These are phyloP conservation scores for Flaveria robusta DNA, from an alignment of 129 eudicot genomes.

Conservation along the genomic window DNA sequence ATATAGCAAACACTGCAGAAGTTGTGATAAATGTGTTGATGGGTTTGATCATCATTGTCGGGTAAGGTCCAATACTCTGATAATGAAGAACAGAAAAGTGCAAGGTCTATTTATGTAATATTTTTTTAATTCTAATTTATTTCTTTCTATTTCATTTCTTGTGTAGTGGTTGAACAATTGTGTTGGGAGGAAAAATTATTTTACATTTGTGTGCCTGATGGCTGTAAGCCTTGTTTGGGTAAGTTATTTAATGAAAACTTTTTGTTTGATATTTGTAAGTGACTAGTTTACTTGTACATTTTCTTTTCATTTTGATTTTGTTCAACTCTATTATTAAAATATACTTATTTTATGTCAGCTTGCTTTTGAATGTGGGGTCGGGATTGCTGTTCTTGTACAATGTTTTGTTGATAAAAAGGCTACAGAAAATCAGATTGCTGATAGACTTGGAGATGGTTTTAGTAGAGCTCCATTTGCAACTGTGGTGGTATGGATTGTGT, in stretches of 20 bases:
- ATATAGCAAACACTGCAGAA: conserved; percentile 97
- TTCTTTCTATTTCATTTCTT: background rate
- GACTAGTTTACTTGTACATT: background rate
- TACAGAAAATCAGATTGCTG: conserved; percentile 72
- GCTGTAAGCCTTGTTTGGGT: conserved; percentile 87
- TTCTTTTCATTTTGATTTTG: conserved; percentile 1
- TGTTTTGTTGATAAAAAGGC: conserved; percentile 66
- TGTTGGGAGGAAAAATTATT: conserved; percentile 84
- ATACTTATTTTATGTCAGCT: conserved; percentile 50
- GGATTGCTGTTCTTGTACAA: conserved; percentile 86
- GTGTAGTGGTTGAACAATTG: conserved; percentile 97
- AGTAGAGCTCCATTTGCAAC: conserved; percentile 86
- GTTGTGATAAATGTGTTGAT: conserved; percentile 97
- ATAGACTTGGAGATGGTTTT: conserved; percentile 89
- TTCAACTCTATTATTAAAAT: background rate
- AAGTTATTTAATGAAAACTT: conserved; percentile 34
- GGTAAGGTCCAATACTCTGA: conserved; percentile 42
- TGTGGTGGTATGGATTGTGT: conserved; percentile 63
- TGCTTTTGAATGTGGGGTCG: conserved; percentile 77
- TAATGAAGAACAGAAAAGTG: background rate
- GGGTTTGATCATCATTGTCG: conserved; percentile 97
- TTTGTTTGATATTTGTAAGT: conserved; percentile 1
- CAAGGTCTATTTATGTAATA: background rate
- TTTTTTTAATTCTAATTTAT: background rate
- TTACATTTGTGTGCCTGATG: conserved; percentile 79